phyloP scores from a whole-genome alignment of 805 yeast genomes.

The Cyberlindnera lachancei region DNA sequence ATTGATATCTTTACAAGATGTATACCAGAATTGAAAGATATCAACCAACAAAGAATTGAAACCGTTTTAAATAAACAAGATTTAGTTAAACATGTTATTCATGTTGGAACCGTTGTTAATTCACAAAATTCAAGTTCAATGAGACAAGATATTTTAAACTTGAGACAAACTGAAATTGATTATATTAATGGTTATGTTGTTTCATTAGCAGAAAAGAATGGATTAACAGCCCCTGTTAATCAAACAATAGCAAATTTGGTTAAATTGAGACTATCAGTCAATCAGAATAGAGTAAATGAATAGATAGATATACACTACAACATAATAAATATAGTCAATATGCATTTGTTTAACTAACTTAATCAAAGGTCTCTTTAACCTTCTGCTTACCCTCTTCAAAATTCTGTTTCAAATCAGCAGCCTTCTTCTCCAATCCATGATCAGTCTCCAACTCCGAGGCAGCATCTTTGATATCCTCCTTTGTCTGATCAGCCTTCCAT shows the following conservation, averaged over 20 bases:
- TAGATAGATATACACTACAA: too few relatives aligned
- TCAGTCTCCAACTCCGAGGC: neutral
- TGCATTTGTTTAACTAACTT: neutral
- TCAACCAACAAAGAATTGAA: slow-evolving; percentile 16
- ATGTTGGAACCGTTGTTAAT: slow-evolving; percentile 38
- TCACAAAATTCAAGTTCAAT: slow-evolving; percentile 46
- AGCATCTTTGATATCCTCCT: slow-evolving; percentile 1
- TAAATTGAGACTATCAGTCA: slow-evolving; percentile 23
- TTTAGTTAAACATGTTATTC: slow-evolving; percentile 29
- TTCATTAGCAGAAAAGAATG: slow-evolving; percentile 40
- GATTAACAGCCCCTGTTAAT: slow-evolving; percentile 26
- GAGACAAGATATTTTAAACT: slow-evolving; percentile 46
- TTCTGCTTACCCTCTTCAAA: slow-evolving; percentile 8
- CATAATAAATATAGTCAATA: too few relatives aligned
- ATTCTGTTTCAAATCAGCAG: slow-evolving; percentile 2
- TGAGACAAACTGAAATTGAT: slow-evolving; percentile 67
- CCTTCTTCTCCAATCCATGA: neutral
- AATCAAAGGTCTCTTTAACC: slow-evolving; percentile 3
- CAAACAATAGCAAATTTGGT: slow-evolving; percentile 27
- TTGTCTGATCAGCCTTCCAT: slow-evolving; percentile 1
- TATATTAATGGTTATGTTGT: slow-evolving; percentile 79
- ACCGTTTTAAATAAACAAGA: slow-evolving; percentile 23
- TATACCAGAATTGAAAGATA: slow-evolving; percentile 23
- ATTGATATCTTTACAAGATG: slow-evolving; percentile 25
- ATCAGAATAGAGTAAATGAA: slow-evolving; percentile 9